phyloP scores from a whole-genome alignment of 1,284 basidiomycete species.

The Ustanciosporium gigantosporum region DNA sequence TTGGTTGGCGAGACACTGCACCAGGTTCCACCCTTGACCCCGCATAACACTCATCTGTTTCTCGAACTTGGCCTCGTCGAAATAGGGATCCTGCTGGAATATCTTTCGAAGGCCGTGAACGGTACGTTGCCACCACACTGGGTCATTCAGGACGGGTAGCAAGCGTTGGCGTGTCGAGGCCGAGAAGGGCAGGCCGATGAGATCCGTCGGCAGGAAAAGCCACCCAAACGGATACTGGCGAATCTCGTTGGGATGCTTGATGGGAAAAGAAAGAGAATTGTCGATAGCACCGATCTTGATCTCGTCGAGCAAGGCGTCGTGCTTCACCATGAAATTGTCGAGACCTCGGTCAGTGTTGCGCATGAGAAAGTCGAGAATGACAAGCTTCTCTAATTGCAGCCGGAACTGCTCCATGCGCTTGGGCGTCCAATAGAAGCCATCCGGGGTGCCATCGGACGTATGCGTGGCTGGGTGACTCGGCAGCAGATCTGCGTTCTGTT shows the following conservation, averaged over 20 bases:
- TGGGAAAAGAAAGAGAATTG: slow-evolving; percentile 83
- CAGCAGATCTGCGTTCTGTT: slow-evolving; percentile 66
- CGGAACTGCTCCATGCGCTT: slow-evolving; percentile 77
- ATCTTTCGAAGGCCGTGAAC: slow-evolving; percentile 75
- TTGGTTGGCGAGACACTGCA: slow-evolving; percentile 75
- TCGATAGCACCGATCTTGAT: slow-evolving; percentile 81
- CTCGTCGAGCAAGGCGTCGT: slow-evolving; percentile 73
- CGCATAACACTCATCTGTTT: slow-evolving; percentile 86
- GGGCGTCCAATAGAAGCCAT: slow-evolving; percentile 76
- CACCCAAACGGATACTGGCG: slow-evolving; percentile 88
- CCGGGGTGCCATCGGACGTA: slow-evolving; percentile 15
- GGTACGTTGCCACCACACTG: slow-evolving; percentile 87
- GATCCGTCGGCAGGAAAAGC: slow-evolving; percentile 77
- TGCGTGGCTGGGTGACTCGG: no score
- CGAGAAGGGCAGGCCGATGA: slow-evolving; percentile 73
- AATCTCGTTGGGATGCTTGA: slow-evolving; percentile 77
- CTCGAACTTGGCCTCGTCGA: slow-evolving; percentile 64
- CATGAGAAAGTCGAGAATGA: slow-evolving; percentile 77
- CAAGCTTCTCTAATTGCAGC: slow-evolving; percentile 79
- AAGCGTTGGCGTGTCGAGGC: slow-evolving; percentile 79
- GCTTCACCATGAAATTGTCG: slow-evolving; percentile 63
- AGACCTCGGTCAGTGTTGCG: slow-evolving; percentile 70
- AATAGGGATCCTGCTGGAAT: slow-evolving; percentile 77
- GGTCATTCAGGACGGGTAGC: slow-evolving; percentile 77
- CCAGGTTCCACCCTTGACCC: slow-evolving; percentile 86